phyloP scores from a whole-genome alignment of 805 yeast genomes.

The Nadsonia fulvescens region DNA sequence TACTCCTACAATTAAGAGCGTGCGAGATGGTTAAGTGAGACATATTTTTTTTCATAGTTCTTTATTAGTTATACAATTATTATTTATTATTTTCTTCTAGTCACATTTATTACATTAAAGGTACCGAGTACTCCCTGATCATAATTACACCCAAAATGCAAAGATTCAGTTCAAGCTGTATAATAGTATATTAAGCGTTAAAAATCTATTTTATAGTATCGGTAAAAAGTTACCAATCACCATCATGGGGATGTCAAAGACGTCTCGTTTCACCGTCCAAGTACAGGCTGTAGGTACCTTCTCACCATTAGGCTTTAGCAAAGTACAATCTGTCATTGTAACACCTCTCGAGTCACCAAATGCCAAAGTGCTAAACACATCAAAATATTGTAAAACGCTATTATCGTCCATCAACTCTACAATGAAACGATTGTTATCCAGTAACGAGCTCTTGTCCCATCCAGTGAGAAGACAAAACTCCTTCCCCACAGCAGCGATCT shows the following conservation, averaged over 20 bases:
- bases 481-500: constrained; percentile 59
- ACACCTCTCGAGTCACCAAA: constrained; percentile 34
- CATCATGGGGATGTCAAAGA: constrained; percentile 70
- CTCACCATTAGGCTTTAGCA: constrained; percentile 21
- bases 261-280: constrained; percentile 73
- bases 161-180: too few species aligned
- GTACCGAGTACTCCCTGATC: too few species aligned
- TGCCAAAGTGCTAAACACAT: constrained; percentile 51
- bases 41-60: too few species aligned
- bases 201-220: constrained; percentile 3
- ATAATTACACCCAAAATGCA: too few species aligned
- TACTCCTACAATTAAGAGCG: too few species aligned
- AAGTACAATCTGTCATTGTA: constrained; percentile 23
- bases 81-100: too few species aligned
- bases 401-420: constrained; percentile 73
- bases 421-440: constrained; percentile 46
- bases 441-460: constrained; percentile 35
- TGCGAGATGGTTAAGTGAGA: too few species aligned
- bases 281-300: constrained; percentile 53
- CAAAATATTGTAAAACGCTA: constrained; percentile 53
- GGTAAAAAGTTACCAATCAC: constrained; percentile 43
- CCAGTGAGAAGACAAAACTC: constrained; percentile 59
- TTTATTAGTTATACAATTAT: too few species aligned
- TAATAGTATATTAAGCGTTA: too few species aligned
- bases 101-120: too few species aligned